These are phyloP conservation scores for Saturnispora zaruensis DNA, from an alignment of 805 yeast genomes.

Conservation along the genomic window DNA sequence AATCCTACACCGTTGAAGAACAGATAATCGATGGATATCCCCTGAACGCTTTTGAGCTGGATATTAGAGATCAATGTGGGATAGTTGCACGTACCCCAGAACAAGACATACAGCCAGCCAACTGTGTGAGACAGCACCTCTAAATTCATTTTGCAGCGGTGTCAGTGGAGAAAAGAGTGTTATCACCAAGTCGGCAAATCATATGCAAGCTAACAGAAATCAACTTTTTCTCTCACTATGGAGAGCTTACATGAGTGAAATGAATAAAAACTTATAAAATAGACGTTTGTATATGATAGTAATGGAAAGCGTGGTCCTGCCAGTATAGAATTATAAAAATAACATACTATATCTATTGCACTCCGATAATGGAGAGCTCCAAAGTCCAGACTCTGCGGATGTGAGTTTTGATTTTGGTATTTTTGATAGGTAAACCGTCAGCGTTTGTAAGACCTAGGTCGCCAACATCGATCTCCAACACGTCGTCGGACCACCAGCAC, in stretches of 20 bases:
- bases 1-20: conserved; percentile 29
- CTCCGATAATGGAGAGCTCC: conserved; percentile 85
- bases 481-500: conserved; percentile 91
- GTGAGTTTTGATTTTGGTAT: conserved; percentile 58
- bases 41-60: conserved; percentile 27
- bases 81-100: conserved; percentile 28
- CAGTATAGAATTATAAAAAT: neutral
- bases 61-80: conserved; percentile 28
- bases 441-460: conserved; percentile 19
- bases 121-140: conserved; percentile 7
- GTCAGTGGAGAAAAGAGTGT: neutral
- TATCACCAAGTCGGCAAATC: neutral
- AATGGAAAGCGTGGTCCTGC: conserved; percentile 1
- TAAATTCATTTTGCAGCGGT: neutral
- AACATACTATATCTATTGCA: conserved; percentile 34
- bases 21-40: conserved; percentile 29
- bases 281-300: neutral
- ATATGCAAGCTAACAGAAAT: neutral
- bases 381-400: conserved; percentile 95
- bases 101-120: conserved; percentile 27
- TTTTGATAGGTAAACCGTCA: conserved; percentile 23
- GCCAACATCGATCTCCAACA: conserved; percentile 36
- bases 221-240: neutral
- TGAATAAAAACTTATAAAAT: neutral
- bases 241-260: neutral